Evolutionary conservation across 2,329 filamentous ascomycete genomes (phyloP).

Genomic region (Microdochium bolleyi): DNA sequence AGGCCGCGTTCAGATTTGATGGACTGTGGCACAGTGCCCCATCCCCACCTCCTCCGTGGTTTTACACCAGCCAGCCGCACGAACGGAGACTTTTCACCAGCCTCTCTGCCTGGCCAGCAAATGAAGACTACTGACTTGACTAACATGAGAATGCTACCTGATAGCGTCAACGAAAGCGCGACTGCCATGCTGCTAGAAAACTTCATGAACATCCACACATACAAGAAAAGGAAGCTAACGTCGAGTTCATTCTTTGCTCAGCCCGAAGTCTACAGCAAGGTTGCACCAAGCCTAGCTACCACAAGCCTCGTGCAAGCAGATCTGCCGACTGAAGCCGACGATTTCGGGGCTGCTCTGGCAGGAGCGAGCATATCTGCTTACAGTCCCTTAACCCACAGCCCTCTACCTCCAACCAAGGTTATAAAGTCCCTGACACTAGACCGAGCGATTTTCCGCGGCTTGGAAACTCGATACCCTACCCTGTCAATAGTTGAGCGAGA

Average conservation of each 20-base stretch:
- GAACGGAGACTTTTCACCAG: no score
- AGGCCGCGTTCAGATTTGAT: no score
- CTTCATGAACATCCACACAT: not conserved
- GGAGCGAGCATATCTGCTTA: not conserved
- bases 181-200: not conserved
- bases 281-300: not conserved
- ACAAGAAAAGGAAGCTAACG: not conserved
- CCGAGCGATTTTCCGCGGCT: conserved; percentile 36
- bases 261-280: no score
- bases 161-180: not conserved
- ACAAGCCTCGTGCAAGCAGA: not conserved
- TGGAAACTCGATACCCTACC: conserved; percentile 39
- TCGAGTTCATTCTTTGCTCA: not conserved
- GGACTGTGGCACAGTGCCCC: no score
- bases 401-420: conserved; percentile 18
- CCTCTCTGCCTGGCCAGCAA: no score
- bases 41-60: no score
- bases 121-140: no score
- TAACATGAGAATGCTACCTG: not conserved
- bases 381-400: not conserved
- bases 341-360: not conserved
- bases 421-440: conserved; percentile 44
- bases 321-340: not conserved
- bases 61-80: no score
- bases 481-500: conserved; percentile 54